These are phyloP conservation scores for Drechmeria coniospora DNA, from an alignment of 2,329 filamentous ascomycete species.

Conservation along the genomic window DNA sequence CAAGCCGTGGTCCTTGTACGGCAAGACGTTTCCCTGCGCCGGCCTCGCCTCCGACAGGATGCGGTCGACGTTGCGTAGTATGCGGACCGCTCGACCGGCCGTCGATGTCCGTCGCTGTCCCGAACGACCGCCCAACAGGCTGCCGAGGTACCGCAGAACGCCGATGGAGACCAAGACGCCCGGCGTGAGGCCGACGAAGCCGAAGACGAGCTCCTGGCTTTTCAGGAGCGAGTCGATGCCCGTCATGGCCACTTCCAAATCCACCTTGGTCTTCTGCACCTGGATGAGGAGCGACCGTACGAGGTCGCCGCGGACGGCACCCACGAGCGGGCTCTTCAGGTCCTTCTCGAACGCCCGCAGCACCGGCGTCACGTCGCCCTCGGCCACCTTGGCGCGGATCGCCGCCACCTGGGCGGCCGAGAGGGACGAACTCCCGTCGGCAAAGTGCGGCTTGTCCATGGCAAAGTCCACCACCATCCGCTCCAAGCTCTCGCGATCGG, in stretches of 20 bases:
- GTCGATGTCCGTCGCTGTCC: constrained; percentile 50
- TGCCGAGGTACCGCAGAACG: constrained; percentile 55
- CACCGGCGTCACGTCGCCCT: constrained; percentile 87
- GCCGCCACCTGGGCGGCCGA: constrained; percentile 55
- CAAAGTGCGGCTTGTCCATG: constrained; percentile 57
- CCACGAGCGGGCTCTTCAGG: constrained; percentile 63
- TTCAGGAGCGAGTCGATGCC: constrained; percentile 90
- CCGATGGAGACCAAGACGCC: constrained; percentile 76
- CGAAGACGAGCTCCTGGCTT: constrained; percentile 93
- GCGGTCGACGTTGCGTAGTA: constrained; percentile 78
- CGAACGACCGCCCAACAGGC: constrained; percentile 53
- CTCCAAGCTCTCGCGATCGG: constrained; percentile 82
- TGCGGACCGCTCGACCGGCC: constrained; percentile 56
- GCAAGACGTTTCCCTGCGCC: constrained; percentile 57
- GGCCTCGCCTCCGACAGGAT: constrained; percentile 55
- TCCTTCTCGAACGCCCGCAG: constrained; percentile 85
- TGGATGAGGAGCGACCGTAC: constrained; percentile 86
- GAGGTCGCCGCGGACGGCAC: constrained; percentile 73
- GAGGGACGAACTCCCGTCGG: constrained; percentile 33
- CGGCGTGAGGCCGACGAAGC: constrained; percentile 88
- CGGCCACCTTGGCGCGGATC: constrained; percentile 65
- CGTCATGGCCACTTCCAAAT: constrained; percentile 88
- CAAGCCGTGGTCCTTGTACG: constrained; percentile 85
- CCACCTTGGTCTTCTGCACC: constrained; percentile 97
- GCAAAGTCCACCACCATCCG: constrained; percentile 98